phyloP scores from a whole-genome alignment of 768 basidiomycete genomes.

The Boletus vermiculosoides region DNA sequence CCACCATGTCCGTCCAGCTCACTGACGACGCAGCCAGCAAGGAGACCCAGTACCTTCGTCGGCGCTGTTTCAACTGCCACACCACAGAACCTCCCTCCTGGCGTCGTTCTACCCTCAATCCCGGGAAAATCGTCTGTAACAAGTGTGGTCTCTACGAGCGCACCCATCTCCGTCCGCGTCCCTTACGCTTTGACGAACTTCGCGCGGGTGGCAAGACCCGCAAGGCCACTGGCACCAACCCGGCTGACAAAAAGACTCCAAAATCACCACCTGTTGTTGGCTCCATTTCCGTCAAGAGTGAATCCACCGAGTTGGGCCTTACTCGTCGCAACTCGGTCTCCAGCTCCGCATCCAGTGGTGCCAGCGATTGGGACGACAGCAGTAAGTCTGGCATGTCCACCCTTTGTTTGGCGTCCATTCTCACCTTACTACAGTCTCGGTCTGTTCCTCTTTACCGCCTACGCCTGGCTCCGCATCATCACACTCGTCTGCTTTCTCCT shows the following conservation, averaged over 20 bases:
- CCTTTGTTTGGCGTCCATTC: not conserved
- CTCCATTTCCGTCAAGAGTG: conserved; percentile 57
- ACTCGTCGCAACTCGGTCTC: conserved; percentile 64
- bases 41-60: conserved; percentile 86
- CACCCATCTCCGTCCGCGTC: conserved; percentile 79
- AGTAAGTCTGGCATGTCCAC: conserved; percentile 43
- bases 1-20: conserved; percentile 66
- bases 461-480: conserved; percentile 51
- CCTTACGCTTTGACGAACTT: conserved; percentile 84
- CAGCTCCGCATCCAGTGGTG: conserved; percentile 46
- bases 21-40: conserved; percentile 89
- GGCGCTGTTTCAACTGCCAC: conserved; percentile 89
- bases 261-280: conserved; percentile 38
- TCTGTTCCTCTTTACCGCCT: conserved; percentile 35
- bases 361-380: conserved; percentile 81
- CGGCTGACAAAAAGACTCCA: conserved; percentile 32
- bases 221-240: conserved; percentile 35
- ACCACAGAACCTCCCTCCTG: conserved; percentile 88
- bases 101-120: conserved; percentile 85
- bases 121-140: conserved; percentile 92
- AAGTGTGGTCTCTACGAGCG: conserved; percentile 92
- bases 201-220: conserved; percentile 84
- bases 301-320: conserved; percentile 52
- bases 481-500: conserved; percentile 63
- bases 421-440: conserved; percentile 19